These are phyloP conservation scores for Rhinocladiella mackenziei DNA, from an alignment of 2,329 filamentous ascomycete species.

Conservation along the genomic window DNA sequence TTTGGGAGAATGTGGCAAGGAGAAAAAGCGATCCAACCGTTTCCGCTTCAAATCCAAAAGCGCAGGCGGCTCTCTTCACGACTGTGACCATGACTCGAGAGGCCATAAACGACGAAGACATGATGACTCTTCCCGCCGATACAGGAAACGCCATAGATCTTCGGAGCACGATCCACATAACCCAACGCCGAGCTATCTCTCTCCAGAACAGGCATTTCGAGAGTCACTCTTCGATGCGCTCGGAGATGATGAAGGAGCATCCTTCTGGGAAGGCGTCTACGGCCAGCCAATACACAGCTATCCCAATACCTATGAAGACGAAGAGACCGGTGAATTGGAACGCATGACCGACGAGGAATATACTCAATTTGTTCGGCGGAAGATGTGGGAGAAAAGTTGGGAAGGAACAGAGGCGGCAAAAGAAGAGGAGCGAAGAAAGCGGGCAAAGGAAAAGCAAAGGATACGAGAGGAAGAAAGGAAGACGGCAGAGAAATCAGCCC, in stretches of 20 bases:
- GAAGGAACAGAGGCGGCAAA: constrained; percentile 77
- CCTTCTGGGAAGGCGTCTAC: constrained; percentile 95
- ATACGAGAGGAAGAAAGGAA: constrained; percentile 34
- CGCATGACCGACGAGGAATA: constrained; percentile 93
- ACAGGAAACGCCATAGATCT: constrained; percentile 31
- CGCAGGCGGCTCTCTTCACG: constrained; percentile 1
- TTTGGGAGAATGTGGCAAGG: neutral
- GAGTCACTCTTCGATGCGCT: constrained; percentile 95
- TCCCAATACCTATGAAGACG: constrained; percentile 49
- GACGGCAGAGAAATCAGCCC: neutral
- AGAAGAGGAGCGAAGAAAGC: constrained; percentile 55
- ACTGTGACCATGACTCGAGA: constrained; percentile 6
- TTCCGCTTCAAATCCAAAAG: constrained; percentile 28
- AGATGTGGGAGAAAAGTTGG: constrained; percentile 96
- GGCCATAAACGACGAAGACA: constrained; percentile 29
- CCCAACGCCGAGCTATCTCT: constrained; percentile 39
- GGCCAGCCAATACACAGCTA: constrained; percentile 90
- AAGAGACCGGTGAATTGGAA: constrained; percentile 60
- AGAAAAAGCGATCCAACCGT: constrained; percentile 12
- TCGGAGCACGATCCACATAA: constrained; percentile 11
- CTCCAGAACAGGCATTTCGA: constrained; percentile 74
- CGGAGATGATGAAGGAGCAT: constrained; percentile 91
- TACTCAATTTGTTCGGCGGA: constrained; percentile 72
- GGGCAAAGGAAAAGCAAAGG: constrained; percentile 45
- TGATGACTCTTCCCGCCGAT: constrained; percentile 24